Evolutionary conservation across 352 stramenopile species (phyloP).

Genomic region (Pythium biforme): DNA sequence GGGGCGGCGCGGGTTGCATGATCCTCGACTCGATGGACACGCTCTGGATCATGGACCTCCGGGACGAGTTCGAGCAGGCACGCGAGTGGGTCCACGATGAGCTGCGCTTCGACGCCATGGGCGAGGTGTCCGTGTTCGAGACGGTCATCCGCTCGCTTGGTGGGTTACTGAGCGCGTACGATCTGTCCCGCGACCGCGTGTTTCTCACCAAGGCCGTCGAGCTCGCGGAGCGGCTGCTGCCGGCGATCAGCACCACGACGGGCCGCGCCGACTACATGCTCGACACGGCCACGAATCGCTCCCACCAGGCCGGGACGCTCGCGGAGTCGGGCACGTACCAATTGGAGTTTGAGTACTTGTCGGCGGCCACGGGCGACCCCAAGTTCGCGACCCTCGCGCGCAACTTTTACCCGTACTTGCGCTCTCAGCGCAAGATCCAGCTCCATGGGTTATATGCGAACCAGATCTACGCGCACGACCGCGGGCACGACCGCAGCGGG

Average conservation of each 20-base stretch:
- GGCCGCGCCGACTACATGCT: slow-evolving; percentile 89
- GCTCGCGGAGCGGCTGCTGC: slow-evolving; percentile 88
- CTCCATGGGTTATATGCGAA: slow-evolving; percentile 89
- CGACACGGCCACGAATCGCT: slow-evolving; percentile 81
- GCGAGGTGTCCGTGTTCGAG: slow-evolving; percentile 97
- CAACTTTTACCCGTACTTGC: slow-evolving; percentile 53
- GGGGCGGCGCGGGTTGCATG: slow-evolving; percentile 89
- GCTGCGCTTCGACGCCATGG: slow-evolving; percentile 82
- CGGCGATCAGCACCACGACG: slow-evolving; percentile 86
- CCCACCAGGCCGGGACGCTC: slow-evolving; percentile 35
- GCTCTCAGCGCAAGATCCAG: slow-evolving; percentile 38
- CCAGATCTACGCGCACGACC: slow-evolving; percentile 50
- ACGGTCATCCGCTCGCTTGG: slow-evolving; percentile 98
- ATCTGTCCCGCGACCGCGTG: slow-evolving; percentile 79
- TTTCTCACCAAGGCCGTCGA: slow-evolving; percentile 94
- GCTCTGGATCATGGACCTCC: slow-evolving; percentile 94
- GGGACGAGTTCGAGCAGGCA: slow-evolving; percentile 91
- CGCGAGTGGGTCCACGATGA: slow-evolving; percentile 80
- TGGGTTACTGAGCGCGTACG: slow-evolving; percentile 96
- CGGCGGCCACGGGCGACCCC: slow-evolving; percentile 64
- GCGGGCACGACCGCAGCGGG: neutral
- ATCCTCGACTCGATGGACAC: slow-evolving; percentile 97
- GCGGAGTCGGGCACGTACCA: slow-evolving; percentile 86
- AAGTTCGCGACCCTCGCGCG: slow-evolving; percentile 72
- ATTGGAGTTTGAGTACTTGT: slow-evolving; percentile 83